phyloP scores from a whole-genome alignment of 805 yeast genomes.

The Candida sakaeoensis region DNA sequence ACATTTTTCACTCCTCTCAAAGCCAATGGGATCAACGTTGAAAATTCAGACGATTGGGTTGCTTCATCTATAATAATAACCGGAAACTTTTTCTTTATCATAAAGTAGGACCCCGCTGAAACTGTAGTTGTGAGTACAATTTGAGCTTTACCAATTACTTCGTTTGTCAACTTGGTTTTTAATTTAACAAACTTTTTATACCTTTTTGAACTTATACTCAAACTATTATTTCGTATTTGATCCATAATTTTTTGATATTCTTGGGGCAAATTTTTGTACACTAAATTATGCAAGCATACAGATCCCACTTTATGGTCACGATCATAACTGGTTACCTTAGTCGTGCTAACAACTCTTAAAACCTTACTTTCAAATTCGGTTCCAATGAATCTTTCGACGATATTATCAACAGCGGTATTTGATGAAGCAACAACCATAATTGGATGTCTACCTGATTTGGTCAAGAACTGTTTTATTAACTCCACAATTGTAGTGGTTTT shows the following conservation, averaged over 20 bases:
- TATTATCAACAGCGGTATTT: constrained; percentile 69
- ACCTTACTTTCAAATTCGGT: constrained; percentile 45
- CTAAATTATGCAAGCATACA: constrained; percentile 61
- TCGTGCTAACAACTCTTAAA: constrained; percentile 53
- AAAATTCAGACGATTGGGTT: constrained; percentile 71
- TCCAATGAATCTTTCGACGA: constrained; percentile 60
- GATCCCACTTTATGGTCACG: constrained; percentile 51
- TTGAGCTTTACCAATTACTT: constrained; percentile 55
- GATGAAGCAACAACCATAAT: constrained; percentile 72
- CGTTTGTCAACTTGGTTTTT: constrained; percentile 13
- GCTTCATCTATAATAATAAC: constrained; percentile 76
- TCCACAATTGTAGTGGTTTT: constrained; percentile 41
- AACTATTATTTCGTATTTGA: constrained; percentile 26
- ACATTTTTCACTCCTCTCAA: constrained; percentile 63
- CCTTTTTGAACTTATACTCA: constrained; percentile 25
- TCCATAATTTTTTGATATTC: constrained; percentile 40
- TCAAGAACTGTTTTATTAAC: constrained; percentile 48
- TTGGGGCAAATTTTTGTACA: constrained; percentile 46
- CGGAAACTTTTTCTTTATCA: constrained; percentile 54
- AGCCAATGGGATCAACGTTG: constrained; percentile 65
- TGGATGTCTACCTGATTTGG: constrained; percentile 52
- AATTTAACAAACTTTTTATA: constrained; percentile 48
- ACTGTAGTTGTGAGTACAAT: constrained; percentile 71
- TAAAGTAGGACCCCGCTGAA: constrained; percentile 62
- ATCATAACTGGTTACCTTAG: constrained; percentile 59